Conservation (phyloP, 2,329 filamentous ascomycete genomes). For the Ustulina deusta region DNA sequence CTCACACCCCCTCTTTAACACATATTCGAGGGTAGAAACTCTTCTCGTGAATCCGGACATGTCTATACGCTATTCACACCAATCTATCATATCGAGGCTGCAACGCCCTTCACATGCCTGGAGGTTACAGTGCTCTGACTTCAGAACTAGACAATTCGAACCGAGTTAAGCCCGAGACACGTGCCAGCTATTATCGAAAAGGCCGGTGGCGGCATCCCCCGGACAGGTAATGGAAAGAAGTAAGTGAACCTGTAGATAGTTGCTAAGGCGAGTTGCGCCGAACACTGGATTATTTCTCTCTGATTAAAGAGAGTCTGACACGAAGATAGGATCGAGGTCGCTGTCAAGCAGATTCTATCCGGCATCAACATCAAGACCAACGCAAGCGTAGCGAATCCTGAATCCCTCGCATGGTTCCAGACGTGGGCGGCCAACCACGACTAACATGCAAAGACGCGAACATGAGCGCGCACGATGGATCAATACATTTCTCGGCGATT, state of each 20-base stretch:
- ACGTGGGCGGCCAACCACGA: slow-evolving; percentile 69
- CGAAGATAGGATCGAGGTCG: slow-evolving; percentile 81
- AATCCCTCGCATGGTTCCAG: slow-evolving; percentile 88
- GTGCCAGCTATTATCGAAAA: slow-evolving; percentile 86
- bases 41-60: not conserved
- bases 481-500: too few relatives aligned
- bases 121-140: slow-evolving; percentile 14
- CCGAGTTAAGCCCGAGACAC: slow-evolving; percentile 87
- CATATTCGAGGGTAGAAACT: not conserved
- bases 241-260: slow-evolving; percentile 58
- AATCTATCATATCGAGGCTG: not conserved
- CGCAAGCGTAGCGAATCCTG: slow-evolving; percentile 92
- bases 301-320: slow-evolving; percentile 20
- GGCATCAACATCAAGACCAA: slow-evolving; percentile 88
- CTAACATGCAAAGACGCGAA: not conserved
- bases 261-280: not conserved
- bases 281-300: slow-evolving; percentile 34
- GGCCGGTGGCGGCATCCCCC: slow-evolving; percentile 83
- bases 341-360: slow-evolving; percentile 95
- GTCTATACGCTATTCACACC: not conserved
- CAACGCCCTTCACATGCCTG: not conserved
- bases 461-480: too few relatives aligned
- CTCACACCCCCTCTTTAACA: not conserved
- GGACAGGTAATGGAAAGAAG: slow-evolving; percentile 97
- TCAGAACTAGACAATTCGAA: slow-evolving; percentile 66